Base-by-base conservation (phyloP, 495 filamentous ascomycete species). In the Hypoxylon perforatum region DNA sequence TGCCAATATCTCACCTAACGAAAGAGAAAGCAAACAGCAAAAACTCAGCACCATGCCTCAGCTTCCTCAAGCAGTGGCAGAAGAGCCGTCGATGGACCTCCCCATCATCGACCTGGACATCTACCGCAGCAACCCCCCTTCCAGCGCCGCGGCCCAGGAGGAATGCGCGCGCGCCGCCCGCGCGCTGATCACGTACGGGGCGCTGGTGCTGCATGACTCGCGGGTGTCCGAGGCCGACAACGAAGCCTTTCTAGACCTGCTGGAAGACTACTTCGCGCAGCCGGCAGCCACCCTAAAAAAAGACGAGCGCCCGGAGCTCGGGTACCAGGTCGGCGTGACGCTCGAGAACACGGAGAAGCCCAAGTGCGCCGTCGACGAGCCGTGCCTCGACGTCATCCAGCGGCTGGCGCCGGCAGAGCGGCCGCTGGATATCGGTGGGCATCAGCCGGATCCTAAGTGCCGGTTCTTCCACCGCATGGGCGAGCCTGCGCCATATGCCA, bases 261-360 rank as follows among this genome's bases (percentile, higher is more conserved):
- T 84, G 4, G 82, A 84, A 62, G 82, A 84, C 75, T 84, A 84
- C 72, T 84, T 84, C 63, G 80, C 81, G 47, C 82, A 83, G 72
- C 81, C 81, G 45, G 75, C 75, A 9, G 78, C 53, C 6, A 69
- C 71, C 6, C 73, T 83, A 19, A 58, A 60, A 36, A 60, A 65
- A 17, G 82, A 84, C 56, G 81, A 83, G 70, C 77, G 82, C 2
- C 82, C 82, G 38, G 81, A 81, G 67, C 72, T 84, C 14, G 72
- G 74, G 50, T 84, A 79, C 71, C 82, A 84, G 73, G 78, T 84
- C 39, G 82, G 82, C 64, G 82, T 83, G 17, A 84, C 82, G 22
- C 78, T 84, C 46, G 82, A 83, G 44, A 83, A 84, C 75, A 84
- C 82, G 35, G 82, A 84, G 70, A 82, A 80, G 76, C 82, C 82